These are phyloP conservation scores for Micromonas commoda DNA, from an alignment of 139 green algal genomes.

Conservation along the genomic window DNA sequence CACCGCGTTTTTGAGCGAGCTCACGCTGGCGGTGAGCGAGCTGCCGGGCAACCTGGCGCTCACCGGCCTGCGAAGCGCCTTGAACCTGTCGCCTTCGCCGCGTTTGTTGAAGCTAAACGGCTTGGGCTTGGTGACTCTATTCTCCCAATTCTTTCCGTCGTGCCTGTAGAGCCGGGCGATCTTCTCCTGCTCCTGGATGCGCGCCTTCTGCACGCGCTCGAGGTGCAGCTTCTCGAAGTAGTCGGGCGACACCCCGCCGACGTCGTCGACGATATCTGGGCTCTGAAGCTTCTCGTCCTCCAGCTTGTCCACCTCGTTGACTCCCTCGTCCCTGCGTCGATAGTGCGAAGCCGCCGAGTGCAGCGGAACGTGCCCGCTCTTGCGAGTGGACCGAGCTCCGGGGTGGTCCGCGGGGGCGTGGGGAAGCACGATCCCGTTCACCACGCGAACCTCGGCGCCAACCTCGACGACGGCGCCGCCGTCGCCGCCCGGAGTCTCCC, in stretches of 20 bases:
- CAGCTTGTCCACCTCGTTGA: neutral
- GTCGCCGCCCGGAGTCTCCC: neutral
- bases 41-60: neutral
- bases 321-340: neutral
- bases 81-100: neutral
- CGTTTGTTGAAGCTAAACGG: neutral
- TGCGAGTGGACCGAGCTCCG: neutral
- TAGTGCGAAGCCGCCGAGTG: neutral
- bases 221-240: neutral
- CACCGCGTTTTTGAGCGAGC: neutral
- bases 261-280: no score
- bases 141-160: neutral
- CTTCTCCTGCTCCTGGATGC: neutral
- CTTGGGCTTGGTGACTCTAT: neutral
- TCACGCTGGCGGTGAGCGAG: neutral
- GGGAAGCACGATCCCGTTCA: neutral
- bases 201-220: neutral
- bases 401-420: neutral
- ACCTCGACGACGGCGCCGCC: neutral
- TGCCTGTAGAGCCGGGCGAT: neutral
- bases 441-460: neutral
- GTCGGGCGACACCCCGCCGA: neutral
- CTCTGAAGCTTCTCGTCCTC: neutral
- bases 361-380: neutral
- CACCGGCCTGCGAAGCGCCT: neutral